Base-by-base conservation (phyloP, 148 eudicot species). In the Drosera capensis region DNA sequence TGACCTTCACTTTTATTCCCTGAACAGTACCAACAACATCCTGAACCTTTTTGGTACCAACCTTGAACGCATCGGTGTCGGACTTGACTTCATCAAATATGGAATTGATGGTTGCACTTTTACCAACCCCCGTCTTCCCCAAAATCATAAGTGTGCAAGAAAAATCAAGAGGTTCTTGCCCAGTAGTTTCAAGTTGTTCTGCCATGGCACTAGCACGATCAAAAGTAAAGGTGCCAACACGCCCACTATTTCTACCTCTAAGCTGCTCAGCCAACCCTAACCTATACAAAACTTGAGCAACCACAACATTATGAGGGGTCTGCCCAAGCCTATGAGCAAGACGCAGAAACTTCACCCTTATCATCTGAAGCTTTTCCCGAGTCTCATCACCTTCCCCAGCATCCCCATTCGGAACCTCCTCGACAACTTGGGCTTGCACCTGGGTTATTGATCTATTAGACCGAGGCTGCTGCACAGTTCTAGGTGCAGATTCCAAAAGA, bases 181-280 rank as follows among this genome's bases (percentile, higher is more conserved):
- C 86, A 40, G 79, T 66, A 30, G 96, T 73, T 57, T 86, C 96
- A 20, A 75, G 72, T 58, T 86, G 84, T 68, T 81, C 87, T 5
- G 96, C 96, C 93, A 81, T 75, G 55, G 96, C 87, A 71, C 93
- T 86, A 5, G 96, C 96, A 19, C 87, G 79, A 49, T 86, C 96
- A 69, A 81, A 86, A 54, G 84, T 86, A 54, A 86, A 81, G 17
- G 77, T 73, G 42, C 72, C 84, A 54, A 67, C 77, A 53, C 96
- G 93, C 0, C 87, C 75, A 12, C 93, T 93, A 31, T 65, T 81
- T 59, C 96, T 73, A 39, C 93, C 83, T 53, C 86, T 67, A 18
- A 86, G 70, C 64, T 86, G 96, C 63, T 86, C 96, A 26, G 96
- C 96, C 47, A 86, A 63, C 18, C 93, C 96, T 52, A 86, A 63